Conservation (phyloP, 106 monocot species). For the Platanthera zijinensis region DNA sequence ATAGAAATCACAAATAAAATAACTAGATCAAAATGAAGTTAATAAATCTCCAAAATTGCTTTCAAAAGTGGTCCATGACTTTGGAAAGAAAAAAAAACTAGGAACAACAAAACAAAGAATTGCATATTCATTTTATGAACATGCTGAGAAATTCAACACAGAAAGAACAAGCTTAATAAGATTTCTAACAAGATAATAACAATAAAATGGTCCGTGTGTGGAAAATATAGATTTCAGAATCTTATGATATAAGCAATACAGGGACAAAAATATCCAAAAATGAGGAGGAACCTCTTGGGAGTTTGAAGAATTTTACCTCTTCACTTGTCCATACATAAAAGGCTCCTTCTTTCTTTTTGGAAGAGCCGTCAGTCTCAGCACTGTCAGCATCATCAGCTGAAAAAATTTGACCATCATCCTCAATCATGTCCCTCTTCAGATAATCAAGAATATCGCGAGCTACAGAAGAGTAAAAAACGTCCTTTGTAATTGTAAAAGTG, state of each 20-base stretch:
- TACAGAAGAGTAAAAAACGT: constrained; percentile 54
- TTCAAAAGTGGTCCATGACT: background rate
- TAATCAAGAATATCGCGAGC: constrained; percentile 87
- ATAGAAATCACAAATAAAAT: background rate
- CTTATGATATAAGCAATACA: background rate
- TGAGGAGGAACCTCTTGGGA: background rate
- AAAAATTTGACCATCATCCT: constrained; percentile 71
- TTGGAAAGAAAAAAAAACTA: background rate
- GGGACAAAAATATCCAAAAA: background rate
- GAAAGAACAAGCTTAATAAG: background rate
- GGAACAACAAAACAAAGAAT: background rate
- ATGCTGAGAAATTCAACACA: background rate
- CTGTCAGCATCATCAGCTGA: constrained; percentile 99
- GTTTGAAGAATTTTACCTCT: constrained; percentile 41
- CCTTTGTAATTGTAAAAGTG: constrained; percentile 60
- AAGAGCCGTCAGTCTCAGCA: constrained; percentile 58
- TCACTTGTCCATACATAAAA: constrained; percentile 89
- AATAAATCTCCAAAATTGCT: background rate
- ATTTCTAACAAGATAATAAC: background rate
- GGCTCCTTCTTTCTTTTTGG: constrained; percentile 87
- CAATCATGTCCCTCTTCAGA: constrained; percentile 86
- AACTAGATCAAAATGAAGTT: background rate
- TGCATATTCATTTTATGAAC: background rate
- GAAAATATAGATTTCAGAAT: background rate
- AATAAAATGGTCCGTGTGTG: background rate